phyloP scores from a whole-genome alignment of 169 alveolate genomes.

The Eimeria acervulina region DNA sequence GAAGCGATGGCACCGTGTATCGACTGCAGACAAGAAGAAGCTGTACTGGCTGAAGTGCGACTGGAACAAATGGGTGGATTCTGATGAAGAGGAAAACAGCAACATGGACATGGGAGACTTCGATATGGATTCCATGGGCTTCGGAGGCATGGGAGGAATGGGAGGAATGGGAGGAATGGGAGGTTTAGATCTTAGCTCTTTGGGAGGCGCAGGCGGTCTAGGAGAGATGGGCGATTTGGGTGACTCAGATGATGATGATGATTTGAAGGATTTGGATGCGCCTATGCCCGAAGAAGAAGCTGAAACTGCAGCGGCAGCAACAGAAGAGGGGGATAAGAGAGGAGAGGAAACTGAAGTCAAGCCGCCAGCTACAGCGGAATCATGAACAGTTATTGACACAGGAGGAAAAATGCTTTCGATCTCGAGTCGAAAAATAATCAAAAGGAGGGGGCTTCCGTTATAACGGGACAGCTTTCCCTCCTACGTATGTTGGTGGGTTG shows the following conservation, averaged over 20 bases:
- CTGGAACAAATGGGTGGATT: conserved; percentile 86
- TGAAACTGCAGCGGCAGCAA: background rate
- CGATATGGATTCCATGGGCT: conserved; percentile 84
- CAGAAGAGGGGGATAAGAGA: background rate
- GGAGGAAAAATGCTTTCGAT: background rate
- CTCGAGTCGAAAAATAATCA: background rate
- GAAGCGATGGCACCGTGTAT: conserved; percentile 75
- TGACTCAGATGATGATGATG: conserved; percentile 83
- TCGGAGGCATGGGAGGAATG: conserved; percentile 86
- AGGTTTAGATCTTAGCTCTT: conserved; percentile 85
- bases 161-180: conserved; percentile 88
- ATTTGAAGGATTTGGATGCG: conserved; percentile 77
- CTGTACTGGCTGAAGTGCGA: conserved; percentile 81
- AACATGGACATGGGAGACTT: conserved; percentile 82
- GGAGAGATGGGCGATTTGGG: conserved; percentile 85
- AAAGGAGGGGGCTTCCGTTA: background rate
- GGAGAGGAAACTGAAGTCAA: background rate
- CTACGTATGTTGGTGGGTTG: no score
- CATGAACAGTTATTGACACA: background rate
- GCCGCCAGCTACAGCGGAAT: conserved; percentile 39
- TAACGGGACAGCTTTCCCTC: no score
- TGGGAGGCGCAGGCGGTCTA: conserved; percentile 83
- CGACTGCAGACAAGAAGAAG: conserved; percentile 44
- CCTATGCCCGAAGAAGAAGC: conserved; percentile 16
- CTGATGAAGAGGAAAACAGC: conserved; percentile 82